Evolutionary conservation across 805 yeast genomes (phyloP).

Genomic region (Hanseniaspora lindneri): DNA sequence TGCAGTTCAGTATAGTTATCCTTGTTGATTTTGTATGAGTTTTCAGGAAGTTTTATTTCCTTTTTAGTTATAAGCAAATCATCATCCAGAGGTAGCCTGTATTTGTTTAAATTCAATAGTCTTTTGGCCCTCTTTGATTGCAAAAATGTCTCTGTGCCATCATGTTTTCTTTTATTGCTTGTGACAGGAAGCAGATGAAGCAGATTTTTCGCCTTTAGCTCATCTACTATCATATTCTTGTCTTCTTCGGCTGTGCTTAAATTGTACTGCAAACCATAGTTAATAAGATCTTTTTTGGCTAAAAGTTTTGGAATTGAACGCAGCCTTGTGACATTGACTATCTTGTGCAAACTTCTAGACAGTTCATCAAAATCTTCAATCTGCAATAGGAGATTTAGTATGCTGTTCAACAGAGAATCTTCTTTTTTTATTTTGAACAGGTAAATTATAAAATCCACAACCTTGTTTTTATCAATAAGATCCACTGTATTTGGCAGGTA

Average conservation of each 20-base stretch:
- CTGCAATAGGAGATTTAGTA: constrained; percentile 32
- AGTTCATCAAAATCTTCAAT: constrained; percentile 1
- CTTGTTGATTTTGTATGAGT: constrained; percentile 65
- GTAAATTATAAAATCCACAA: constrained; percentile 23
- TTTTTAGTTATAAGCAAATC: constrained; percentile 60
- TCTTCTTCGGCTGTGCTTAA: constrained; percentile 23
- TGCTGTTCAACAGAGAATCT: constrained; percentile 32
- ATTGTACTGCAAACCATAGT: constrained; percentile 25
- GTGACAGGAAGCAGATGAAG: not conserved
- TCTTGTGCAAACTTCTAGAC: constrained; percentile 1
- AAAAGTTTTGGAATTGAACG: constrained; percentile 11
- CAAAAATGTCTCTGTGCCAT: constrained; percentile 22
- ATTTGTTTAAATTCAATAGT: constrained; percentile 33
- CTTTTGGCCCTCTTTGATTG: not conserved
- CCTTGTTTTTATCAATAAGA: constrained; percentile 16
- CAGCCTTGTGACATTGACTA: constrained; percentile 10
- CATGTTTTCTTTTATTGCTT: constrained; percentile 2
- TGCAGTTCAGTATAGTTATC: constrained; percentile 76
- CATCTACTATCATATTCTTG: constrained; percentile 18
- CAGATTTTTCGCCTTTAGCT: constrained; percentile 3
- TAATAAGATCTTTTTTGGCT: not conserved
- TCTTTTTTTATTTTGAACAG: constrained; percentile 20
- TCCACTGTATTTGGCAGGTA: constrained; percentile 8
- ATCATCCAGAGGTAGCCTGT: constrained; percentile 59
- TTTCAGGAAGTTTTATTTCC: constrained; percentile 65